Evolutionary conservation across 345 rosid genomes (phyloP), one percentile per base, ranked within the genome.

Genomic region (Boechera divaricarpa): DNA sequence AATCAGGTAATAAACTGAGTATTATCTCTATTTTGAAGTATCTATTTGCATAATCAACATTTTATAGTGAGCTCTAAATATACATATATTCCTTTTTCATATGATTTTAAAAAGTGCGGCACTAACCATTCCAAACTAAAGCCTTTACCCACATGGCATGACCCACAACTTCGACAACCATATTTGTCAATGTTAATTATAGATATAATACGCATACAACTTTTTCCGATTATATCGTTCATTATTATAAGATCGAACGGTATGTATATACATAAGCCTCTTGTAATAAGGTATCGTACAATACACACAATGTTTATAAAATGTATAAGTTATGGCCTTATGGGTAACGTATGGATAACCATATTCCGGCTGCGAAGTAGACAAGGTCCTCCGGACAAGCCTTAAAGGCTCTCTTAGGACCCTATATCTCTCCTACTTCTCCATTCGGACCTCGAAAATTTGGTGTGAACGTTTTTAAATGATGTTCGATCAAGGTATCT

Each of bases 141-240:
- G 15, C 39, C 72, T 75, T 35, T 11, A 41, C 39, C 31, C 44
- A 49, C 32, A 67, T 67, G 68, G 79, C 74, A 76, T 76, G 74
- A 69, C 24, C 64, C 75, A 76, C 80, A 69, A 69, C 64, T 75
- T 75, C 35, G 31, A 58, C 52, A 10, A 47, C 67, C 60, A 74
- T 52, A 73, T 13, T n/a, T 38, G 38, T 3, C 28, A 39, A 68
- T 68, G 49, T 67, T 24, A 36, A 24, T 16, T 28, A 13, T n/a
- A 32, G 0, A 59, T 8, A 3, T 10, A 16, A 16, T 7, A 44
- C 53, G 47, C 63, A 74, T 56, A 28, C 59, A 56, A 26, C 3
- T 13, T 15, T 16, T 62, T 18, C 45, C 70, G 41, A 18, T 53
- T 52, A 53, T 63, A 63, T 18, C 59, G 33, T 18, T 72, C 28